Conservation (phyloP, 2,329 filamentous ascomycete species). For the Epichloe typhina region DNA sequence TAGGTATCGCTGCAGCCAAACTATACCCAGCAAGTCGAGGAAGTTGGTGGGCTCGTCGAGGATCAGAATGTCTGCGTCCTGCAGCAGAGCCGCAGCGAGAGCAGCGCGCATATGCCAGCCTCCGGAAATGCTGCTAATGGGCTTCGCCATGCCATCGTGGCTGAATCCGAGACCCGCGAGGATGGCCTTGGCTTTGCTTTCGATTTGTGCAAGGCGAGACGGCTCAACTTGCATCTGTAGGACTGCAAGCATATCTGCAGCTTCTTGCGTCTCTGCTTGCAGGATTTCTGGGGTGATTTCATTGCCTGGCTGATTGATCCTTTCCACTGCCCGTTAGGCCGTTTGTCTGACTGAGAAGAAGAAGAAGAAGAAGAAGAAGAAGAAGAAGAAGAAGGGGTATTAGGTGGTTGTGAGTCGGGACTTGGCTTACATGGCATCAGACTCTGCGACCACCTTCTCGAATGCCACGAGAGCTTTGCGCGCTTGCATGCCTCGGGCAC, state of each 20-base stretch:
- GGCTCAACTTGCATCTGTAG: conserved; percentile 57
- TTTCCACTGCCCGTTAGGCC: conserved; percentile 10
- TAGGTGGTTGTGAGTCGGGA: no score
- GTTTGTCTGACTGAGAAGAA: background rate
- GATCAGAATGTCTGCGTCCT: conserved; percentile 64
- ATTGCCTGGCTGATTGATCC: conserved; percentile 36
- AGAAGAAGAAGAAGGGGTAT: background rate
- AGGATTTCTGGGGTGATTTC: conserved; percentile 44
- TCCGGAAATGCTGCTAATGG: conserved; percentile 56
- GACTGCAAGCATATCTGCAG: conserved; percentile 54
- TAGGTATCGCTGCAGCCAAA: conserved; percentile 72
- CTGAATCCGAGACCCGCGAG: conserved; percentile 61
- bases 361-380: background rate
- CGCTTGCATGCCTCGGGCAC: conserved; percentile 59
- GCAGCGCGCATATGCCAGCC: conserved; percentile 63
- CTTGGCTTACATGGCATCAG: conserved; percentile 33
- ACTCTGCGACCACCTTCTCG: conserved; percentile 53
- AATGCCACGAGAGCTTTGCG: conserved; percentile 59
- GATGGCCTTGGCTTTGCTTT: conserved; percentile 52
- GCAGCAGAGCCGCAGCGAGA: conserved; percentile 52
- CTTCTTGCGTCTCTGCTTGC: conserved; percentile 54
- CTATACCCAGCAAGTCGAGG: conserved; percentile 67
- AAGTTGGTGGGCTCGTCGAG: conserved; percentile 85
- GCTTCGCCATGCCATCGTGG: conserved; percentile 43
- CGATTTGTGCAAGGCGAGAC: conserved; percentile 48